Evolutionary conservation across 768 basidiomycete genomes (phyloP).

Genomic region (Tulasnella sp.): DNA sequence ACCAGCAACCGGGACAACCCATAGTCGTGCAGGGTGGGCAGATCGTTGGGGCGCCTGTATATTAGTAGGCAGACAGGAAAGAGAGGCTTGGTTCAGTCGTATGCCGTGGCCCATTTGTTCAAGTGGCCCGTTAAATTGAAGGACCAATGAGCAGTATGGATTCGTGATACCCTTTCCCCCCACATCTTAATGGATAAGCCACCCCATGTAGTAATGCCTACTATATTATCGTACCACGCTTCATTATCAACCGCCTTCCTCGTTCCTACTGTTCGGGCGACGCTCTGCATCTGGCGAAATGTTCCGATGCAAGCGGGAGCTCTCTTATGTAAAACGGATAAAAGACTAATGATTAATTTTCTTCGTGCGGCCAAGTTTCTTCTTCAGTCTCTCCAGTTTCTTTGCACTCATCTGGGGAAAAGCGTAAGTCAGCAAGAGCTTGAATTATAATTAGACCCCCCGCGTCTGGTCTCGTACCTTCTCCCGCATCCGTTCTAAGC

Average conservation of each 20-base stretch:
- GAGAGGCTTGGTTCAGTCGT: not conserved
- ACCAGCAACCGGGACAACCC: not conserved
- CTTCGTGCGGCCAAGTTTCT: conserved; percentile 71
- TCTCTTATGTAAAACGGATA: not conserved
- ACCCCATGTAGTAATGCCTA: not conserved
- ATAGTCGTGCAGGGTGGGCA: not conserved
- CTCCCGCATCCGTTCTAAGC: conserved; percentile 47
- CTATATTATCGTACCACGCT: not conserved
- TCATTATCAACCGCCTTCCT: not conserved
- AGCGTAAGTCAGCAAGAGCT: not conserved
- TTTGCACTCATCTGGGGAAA: conserved; percentile 67
- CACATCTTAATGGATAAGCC: not conserved
- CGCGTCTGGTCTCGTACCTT: conserved; percentile 47
- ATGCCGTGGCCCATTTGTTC: not conserved
- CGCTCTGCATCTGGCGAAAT: no score
- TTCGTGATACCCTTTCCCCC: not conserved
- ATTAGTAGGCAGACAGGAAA: not conserved
- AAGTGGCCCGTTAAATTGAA: not conserved
- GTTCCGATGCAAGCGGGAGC: no score
- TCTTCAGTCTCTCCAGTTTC: conserved; percentile 67
- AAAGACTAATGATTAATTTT: conserved; percentile 54
- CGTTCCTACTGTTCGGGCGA: not conserved
- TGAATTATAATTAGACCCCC: not conserved
- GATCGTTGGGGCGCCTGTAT: not conserved
- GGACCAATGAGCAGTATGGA: not conserved